Percentiles rank a stretch among this genome's conserved stretches.
Conservation (phyloP, 2,329 filamentous ascomycete species). For the Fusarium falciforme region DNA sequence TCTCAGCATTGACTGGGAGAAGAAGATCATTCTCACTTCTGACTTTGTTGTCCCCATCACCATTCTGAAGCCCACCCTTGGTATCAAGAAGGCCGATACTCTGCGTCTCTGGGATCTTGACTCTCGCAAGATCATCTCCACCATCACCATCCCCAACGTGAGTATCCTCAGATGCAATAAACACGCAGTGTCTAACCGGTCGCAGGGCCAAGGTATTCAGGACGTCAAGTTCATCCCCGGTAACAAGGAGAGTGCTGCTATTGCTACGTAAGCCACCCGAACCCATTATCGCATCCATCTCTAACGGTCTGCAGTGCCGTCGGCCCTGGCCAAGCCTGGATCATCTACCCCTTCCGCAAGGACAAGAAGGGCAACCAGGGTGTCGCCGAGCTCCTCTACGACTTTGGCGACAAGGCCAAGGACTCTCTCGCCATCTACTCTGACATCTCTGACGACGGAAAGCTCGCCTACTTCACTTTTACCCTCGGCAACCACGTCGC, state of each 20-base stretch:
- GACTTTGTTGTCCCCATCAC: conserved; percentile 72
- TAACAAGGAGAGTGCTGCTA: conserved; percentile 66
- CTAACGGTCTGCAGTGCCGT: conserved; percentile 56
- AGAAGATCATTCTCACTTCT: conserved; percentile 68
- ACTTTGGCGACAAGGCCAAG: conserved; percentile 67
- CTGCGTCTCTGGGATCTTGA: conserved; percentile 69
- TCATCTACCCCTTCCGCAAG: conserved; percentile 71
- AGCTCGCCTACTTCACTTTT: conserved; percentile 68
- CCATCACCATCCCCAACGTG: conserved; percentile 69
- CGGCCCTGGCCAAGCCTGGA: conserved; percentile 70
- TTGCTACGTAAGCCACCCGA: conserved; percentile 58
- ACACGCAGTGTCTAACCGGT: background rate
- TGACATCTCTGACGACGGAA: conserved; percentile 68
- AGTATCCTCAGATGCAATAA: conserved; percentile 9
- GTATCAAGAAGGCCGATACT: conserved; percentile 66
- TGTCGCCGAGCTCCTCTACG: conserved; percentile 67
- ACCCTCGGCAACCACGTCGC: conserved; percentile 70
- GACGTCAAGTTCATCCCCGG: conserved; percentile 75
- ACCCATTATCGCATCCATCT: background rate
- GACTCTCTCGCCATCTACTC: conserved; percentile 70
- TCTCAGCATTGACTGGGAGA: conserved; percentile 67
- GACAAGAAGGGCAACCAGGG: conserved; percentile 67
- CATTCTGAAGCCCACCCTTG: conserved; percentile 68
- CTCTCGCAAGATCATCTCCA: conserved; percentile 66
- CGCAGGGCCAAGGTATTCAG: conserved; percentile 67